phyloP scores from a whole-genome alignment of 768 basidiomycete species.

The Lentinula detonsa region DNA sequence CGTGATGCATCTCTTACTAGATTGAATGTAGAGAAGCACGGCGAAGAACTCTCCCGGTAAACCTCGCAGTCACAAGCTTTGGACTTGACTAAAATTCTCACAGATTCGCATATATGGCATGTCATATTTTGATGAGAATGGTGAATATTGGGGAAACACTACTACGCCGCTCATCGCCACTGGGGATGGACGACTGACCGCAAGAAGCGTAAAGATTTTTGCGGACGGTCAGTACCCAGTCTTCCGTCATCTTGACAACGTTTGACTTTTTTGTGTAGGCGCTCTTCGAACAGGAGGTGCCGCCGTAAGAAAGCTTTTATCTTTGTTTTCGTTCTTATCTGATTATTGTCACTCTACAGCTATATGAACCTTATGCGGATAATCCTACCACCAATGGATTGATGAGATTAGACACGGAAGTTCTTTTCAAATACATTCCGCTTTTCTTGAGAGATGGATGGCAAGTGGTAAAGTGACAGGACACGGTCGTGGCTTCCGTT shows the following conservation, averaged over 20 bases:
- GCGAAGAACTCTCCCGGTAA: slow-evolving; percentile 55
- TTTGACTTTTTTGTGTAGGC: slow-evolving; percentile 33
- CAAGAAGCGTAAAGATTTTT: slow-evolving; percentile 78
- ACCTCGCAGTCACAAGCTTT: slow-evolving; percentile 5
- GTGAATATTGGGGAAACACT: slow-evolving; percentile 69
- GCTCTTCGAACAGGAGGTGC: slow-evolving; percentile 89
- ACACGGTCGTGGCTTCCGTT: background rate
- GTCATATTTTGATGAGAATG: slow-evolving; percentile 62
- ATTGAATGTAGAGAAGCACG: slow-evolving; percentile 49
- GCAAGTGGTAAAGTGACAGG: slow-evolving; percentile 67
- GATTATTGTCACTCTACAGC: slow-evolving; percentile 27
- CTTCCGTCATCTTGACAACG: slow-evolving; percentile 4
- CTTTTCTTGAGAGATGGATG: slow-evolving; percentile 75
- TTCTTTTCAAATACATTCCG: slow-evolving; percentile 57
- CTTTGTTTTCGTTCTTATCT: background rate
- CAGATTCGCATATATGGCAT: slow-evolving; percentile 77
- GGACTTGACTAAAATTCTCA: slow-evolving; percentile 6
- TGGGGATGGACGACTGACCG: slow-evolving; percentile 57
- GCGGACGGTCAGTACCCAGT: slow-evolving; percentile 45
- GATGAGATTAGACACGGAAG: slow-evolving; percentile 62
- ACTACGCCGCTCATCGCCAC: slow-evolving; percentile 48
- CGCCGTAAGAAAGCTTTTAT: slow-evolving; percentile 43
- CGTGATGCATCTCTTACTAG: background rate
- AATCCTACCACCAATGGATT: slow-evolving; percentile 71
- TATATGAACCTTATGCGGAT: slow-evolving; percentile 80